Base-by-base conservation (phyloP, 2,329 filamentous ascomycete genomes). In the Diaporthe caulivora region DNA sequence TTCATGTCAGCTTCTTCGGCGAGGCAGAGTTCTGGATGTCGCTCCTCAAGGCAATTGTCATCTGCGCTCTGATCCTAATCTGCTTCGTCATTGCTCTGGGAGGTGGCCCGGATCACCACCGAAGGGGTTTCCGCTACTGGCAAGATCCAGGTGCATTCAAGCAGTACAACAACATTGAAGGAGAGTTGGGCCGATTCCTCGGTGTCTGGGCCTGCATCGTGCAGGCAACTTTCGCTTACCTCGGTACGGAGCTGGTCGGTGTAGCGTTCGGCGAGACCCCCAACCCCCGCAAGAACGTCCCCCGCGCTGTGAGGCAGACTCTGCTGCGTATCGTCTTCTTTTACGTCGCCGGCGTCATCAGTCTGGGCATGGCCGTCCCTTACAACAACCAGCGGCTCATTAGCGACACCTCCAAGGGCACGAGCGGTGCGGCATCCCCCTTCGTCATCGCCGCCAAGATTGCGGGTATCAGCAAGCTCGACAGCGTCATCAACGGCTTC, bases 291-390 rank as follows among this genome's bases (percentile, higher is more conserved):
- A 79, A 78, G 68, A 82, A 76, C 17, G 76, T 78, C 0, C 70
- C 53, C 2, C 86, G 88, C 57, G 92, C 92, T 34, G 92, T 93
- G 81, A 91, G 89, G 78, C 86, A 93, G 71, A 93, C 91, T 51
- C 92, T 93, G 80, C 91, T 88, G 82, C 91, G 92, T 26, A 93
- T 93, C 78, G 81, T 92, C 74, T 86, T 93, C 81, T 94, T 94
- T 84, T 93, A 93, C 82, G 86, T 92, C 72, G 80, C 91, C 37
- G 90, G 88, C 10, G 90, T 93, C 21, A 84, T 93, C 57, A 86
- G 93, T 57, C 83, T 93, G 8, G 92, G 92, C 72, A 92, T 92
- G 84, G 85, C 92, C 17, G 89, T 94, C 1, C 90, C 91, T 0
- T 93, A 92, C 83, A 84, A 62, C 70, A 53, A 64, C 57, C 13